Base-by-base conservation (phyloP, 192 early-diverging fungal species). In the Phycomyces nitens region DNA sequence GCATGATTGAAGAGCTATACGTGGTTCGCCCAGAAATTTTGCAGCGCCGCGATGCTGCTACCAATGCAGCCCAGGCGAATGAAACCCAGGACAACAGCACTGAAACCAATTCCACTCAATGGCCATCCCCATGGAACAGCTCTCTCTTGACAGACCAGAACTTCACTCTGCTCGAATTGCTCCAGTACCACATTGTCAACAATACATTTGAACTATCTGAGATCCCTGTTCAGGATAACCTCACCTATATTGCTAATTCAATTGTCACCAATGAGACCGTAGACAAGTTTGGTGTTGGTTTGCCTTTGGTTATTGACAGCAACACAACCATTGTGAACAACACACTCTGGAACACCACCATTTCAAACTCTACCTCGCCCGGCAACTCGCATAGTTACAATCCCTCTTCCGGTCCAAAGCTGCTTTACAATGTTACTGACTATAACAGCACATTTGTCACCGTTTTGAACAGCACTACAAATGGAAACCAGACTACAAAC, bases 151-250 rank as follows among this genome's bases (percentile, higher is more conserved):
- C 2, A 34, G 29, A 34, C 23, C 11, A 50, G 20, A 60, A 60
- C 21, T 18, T 47, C 42, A 49, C 34, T 42, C 14, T 49, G 3
- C 3, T 49, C n/a, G 59, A 67, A 41, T 23, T 67, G n/a, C 10
- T 52, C 21, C 7, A 26, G 40, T 67, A 67, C 39, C 65, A 67
- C 14, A 24, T 67, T 4, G 23, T 60, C 18, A 38, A 53, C 9
- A 11, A 67, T 40, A 53, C 57, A 5, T 49, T 60, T 56, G 14
- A 16, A 16, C 15, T 50, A 16, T 1, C 27, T 5, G 42, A 58
- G 7, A 34, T 34, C 7, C 29, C 29, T 34, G 29, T 34, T 8
- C 18, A 38, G 3, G 29, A 49, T 1, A 41, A 47, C 7, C 20
- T 16, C 14, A 43, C 58, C 26, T 2, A 23, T 11, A 27, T 67